Conservation (phyloP, 305 asterid species). For the Lippia alba region DNA sequence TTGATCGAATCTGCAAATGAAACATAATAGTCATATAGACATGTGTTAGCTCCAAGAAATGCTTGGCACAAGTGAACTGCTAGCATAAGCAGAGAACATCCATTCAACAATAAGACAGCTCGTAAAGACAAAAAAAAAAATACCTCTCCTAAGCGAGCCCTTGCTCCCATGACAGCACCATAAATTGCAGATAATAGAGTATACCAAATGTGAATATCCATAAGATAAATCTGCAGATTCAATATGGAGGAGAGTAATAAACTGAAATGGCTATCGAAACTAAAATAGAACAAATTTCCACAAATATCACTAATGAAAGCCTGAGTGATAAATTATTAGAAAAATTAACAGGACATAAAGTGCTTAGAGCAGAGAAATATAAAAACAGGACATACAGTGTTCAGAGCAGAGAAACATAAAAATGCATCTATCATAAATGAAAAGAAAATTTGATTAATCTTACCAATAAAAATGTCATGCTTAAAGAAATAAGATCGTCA, state of each 20-base stretch:
- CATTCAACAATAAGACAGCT: constrained; percentile 22
- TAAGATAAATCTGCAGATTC: constrained; percentile 75
- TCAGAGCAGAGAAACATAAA: too few species aligned
- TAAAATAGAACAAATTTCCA: constrained; percentile 24
- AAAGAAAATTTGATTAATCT: too few species aligned
- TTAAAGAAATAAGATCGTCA: too few species aligned
- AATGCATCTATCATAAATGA: too few species aligned
- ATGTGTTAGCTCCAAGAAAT: constrained; percentile 25
- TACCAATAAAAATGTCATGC: too few species aligned
- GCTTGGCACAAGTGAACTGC: constrained; percentile 22
- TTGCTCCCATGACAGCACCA: constrained; percentile 99
- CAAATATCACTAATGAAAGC: constrained; percentile 18
- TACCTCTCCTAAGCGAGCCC: constrained; percentile 98
- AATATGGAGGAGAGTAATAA: constrained; percentile 16
- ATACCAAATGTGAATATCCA: constrained; percentile 98
- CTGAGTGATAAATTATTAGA: background rate
- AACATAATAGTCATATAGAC: constrained; percentile 31
- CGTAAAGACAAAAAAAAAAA: constrained; percentile 24
- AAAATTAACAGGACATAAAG: background rate
- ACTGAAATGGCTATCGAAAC: constrained; percentile 7
- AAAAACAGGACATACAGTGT: constrained; percentile 14
- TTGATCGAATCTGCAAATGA: constrained; percentile 80
- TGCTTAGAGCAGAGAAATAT: constrained; percentile 17
- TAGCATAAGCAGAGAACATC: constrained; percentile 13
- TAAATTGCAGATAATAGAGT: constrained; percentile 87